phyloP scores from a whole-genome alignment of 2,329 filamentous ascomycete species.

The Paraphaeosphaeria sporulosa region DNA sequence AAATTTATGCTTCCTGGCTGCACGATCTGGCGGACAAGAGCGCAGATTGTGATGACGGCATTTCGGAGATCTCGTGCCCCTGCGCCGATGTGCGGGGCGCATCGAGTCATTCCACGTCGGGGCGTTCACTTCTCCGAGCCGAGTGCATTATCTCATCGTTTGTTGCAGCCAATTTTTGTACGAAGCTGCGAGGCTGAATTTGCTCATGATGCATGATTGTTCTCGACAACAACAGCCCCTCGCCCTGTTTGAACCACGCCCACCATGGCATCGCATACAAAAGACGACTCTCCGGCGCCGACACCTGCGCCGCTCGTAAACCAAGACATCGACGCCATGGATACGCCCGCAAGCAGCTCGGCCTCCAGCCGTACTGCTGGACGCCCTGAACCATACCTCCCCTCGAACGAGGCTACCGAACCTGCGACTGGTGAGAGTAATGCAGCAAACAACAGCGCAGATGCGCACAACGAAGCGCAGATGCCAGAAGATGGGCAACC shows the following conservation, averaged over 20 bases:
- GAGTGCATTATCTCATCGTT: conserved; percentile 2
- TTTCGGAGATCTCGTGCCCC: not conserved
- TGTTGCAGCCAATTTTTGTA: conserved; percentile 2
- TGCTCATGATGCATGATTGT: not conserved
- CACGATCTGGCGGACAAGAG: not conserved
- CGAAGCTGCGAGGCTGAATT: not conserved
- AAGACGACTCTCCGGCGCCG: not conserved
- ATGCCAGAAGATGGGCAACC: conserved; percentile 34
- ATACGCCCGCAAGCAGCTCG: conserved; percentile 1
- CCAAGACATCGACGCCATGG: not conserved
- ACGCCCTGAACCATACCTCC: not conserved
- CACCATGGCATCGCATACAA: conserved; percentile 4
- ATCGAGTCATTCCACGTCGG: conserved; percentile 11
- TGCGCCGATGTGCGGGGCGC: conserved; percentile 1
- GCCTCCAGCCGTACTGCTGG: not conserved
- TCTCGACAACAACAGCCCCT: not conserved
- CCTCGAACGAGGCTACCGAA: not conserved
- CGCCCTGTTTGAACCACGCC: not conserved
- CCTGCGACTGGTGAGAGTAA: not conserved
- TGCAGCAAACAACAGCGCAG: not conserved
- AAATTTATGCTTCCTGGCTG: not conserved
- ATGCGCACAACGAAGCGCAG: conserved; percentile 21
- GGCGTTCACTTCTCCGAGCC: not conserved
- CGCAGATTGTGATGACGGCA: not conserved
- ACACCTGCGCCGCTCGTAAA: not conserved